phyloP scores from a whole-genome alignment of 2,329 filamentous ascomycete species.

The Colletotrichum agaves region DNA sequence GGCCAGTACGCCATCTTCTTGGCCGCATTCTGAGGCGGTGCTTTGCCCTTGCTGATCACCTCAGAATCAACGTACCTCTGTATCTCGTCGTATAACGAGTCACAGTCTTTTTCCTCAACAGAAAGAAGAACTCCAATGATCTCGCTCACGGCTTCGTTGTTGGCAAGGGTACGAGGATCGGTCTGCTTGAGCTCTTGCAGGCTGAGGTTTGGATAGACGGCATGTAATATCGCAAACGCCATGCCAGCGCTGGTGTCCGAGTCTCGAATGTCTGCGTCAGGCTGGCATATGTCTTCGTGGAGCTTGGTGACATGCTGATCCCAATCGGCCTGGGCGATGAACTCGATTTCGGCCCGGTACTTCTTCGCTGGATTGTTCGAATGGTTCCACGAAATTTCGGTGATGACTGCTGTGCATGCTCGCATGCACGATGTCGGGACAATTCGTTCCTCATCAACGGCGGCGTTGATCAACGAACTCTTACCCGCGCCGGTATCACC shows the following conservation, averaged over 20 bases:
- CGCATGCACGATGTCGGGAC: slow-evolving; percentile 61
- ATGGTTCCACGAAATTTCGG: slow-evolving; percentile 68
- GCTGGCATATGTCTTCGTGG: slow-evolving; percentile 58
- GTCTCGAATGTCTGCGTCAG: slow-evolving; percentile 52
- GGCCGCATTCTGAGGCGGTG: neutral
- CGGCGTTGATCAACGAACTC: slow-evolving; percentile 70
- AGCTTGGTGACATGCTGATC: slow-evolving; percentile 60
- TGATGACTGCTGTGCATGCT: slow-evolving; percentile 71
- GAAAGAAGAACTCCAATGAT: neutral
- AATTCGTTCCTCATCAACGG: slow-evolving; percentile 68
- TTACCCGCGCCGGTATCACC: slow-evolving; percentile 73
- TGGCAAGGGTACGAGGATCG: neutral
- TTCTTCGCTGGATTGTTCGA: slow-evolving; percentile 46
- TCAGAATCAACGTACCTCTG: slow-evolving; percentile 24
- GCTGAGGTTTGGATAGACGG: slow-evolving; percentile 52
- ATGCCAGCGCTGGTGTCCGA: slow-evolving; percentile 55
- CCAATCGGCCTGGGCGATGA: slow-evolving; percentile 65
- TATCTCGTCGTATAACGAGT: slow-evolving; percentile 6
- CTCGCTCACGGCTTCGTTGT: neutral
- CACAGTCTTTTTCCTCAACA: slow-evolving; percentile 6
- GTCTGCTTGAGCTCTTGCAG: slow-evolving; percentile 24
- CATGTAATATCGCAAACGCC: slow-evolving; percentile 55
- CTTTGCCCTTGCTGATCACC: neutral
- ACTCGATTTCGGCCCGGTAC: slow-evolving; percentile 68
- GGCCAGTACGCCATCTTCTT: slow-evolving; percentile 56